These are phyloP conservation scores for Diospyros kaki DNA, from an alignment of 148 eudicot species.

Conservation along the genomic window DNA sequence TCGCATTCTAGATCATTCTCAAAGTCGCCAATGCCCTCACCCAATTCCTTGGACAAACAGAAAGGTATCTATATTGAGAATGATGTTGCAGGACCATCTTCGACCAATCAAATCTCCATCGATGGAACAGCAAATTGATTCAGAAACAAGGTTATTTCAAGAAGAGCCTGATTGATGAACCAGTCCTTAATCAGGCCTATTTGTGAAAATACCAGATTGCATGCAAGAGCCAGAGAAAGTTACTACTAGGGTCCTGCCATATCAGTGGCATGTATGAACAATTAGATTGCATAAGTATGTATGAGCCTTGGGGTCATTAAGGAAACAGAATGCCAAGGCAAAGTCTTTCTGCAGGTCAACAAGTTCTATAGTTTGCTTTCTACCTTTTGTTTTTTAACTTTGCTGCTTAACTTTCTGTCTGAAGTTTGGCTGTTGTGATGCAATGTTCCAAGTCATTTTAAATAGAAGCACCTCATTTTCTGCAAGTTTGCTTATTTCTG, in stretches of 20 bases:
- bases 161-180: slow-evolving; percentile 29
- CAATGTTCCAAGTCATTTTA: too few relatives aligned
- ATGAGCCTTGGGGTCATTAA: too few relatives aligned
- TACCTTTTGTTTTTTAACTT: too few relatives aligned
- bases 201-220: neutral
- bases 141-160: slow-evolving; percentile 27
- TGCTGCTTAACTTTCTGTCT: too few relatives aligned
- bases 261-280: slow-evolving; percentile 15
- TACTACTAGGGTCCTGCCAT: slow-evolving; percentile 18
- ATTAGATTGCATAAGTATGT: neutral
- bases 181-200: slow-evolving; percentile 33
- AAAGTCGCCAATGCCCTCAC: slow-evolving; percentile 47
- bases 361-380: too few relatives aligned
- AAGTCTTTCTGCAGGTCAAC: too few relatives aligned
- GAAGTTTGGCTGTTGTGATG: too few relatives aligned
- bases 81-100: slow-evolving; percentile 26
- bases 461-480: too few relatives aligned
- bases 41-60: slow-evolving; percentile 41
- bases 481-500: too few relatives aligned
- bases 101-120: slow-evolving; percentile 16
- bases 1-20: slow-evolving; percentile 54
- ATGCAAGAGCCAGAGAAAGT: slow-evolving; percentile 14
- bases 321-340: too few relatives aligned
- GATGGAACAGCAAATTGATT: slow-evolving; percentile 15
- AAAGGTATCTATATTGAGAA: slow-evolving; percentile 30